These are phyloP conservation scores for Ilyonectria destructans DNA, from an alignment of 2,329 filamentous ascomycete species.

Conservation along the genomic window DNA sequence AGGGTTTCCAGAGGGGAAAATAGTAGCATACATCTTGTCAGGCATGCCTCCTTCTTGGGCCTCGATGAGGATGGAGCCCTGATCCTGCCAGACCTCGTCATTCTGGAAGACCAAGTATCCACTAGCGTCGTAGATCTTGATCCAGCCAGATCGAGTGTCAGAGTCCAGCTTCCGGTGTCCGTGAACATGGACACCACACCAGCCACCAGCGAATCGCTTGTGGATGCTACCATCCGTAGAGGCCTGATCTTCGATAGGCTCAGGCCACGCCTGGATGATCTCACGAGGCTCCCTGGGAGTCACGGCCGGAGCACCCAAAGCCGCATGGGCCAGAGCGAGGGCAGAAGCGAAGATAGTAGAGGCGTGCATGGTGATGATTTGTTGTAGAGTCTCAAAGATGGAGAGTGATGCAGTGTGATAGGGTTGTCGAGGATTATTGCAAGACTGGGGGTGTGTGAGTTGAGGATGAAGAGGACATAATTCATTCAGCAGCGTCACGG, in stretches of 20 bases:
- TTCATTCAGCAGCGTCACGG: background rate
- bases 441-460: background rate
- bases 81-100: slow-evolving; percentile 6
- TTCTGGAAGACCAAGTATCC: slow-evolving; percentile 7
- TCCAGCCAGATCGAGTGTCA: slow-evolving; percentile 8
- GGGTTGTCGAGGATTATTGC: background rate
- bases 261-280: background rate
- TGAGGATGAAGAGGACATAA: background rate
- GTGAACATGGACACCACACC: slow-evolving; percentile 7
- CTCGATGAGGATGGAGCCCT: background rate
- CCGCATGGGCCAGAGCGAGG: background rate
- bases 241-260: background rate
- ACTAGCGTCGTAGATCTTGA: slow-evolving; percentile 6
- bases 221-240: background rate
- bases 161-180: slow-evolving; percentile 5
- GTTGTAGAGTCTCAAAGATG: background rate
- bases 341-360: background rate
- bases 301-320: background rate
- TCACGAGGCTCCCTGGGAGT: background rate
- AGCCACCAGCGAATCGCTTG: slow-evolving; percentile 7
- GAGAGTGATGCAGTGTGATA: background rate
- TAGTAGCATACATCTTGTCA: slow-evolving; percentile 8
- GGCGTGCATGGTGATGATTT: slow-evolving; percentile 4
- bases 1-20: background rate
- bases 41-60: slow-evolving; percentile 8